phyloP scores from a whole-genome alignment of 495 filamentous ascomycete species.

The Daldinia caldariorum region DNA sequence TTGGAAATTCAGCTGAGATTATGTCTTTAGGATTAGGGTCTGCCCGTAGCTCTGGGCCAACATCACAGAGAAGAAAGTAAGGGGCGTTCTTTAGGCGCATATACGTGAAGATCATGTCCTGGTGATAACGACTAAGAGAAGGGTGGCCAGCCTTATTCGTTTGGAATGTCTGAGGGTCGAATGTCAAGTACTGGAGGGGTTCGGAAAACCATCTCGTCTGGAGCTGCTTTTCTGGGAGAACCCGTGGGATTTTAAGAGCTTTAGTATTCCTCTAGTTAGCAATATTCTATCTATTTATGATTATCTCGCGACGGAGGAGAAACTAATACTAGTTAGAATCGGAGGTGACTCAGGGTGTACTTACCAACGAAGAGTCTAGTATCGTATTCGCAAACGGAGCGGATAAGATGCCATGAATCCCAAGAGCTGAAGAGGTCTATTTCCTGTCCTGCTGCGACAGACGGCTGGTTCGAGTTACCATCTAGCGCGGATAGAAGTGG shows the following conservation, averaged over 20 bases:
- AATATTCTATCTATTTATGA: neutral
- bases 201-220: constrained; percentile 95
- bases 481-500: constrained; percentile 52
- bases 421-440: constrained; percentile 79
- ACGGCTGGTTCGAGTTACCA: constrained; percentile 35
- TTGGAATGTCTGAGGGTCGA: constrained; percentile 74
- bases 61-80: constrained; percentile 82
- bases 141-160: constrained; percentile 83
- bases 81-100: constrained; percentile 84
- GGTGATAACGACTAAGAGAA: constrained; percentile 82
- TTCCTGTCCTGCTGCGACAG: constrained; percentile 44
- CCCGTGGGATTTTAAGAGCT: constrained; percentile 84
- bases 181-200: constrained; percentile 80
- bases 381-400: constrained; percentile 87
- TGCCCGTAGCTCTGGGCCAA: constrained; percentile 66
- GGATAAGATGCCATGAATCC: constrained; percentile 93
- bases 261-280: constrained; percentile 14
- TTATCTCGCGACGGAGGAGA: neutral
- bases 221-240: constrained; percentile 75
- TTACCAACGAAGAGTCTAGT: constrained; percentile 85
- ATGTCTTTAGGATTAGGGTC: constrained; percentile 39
- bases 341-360: constrained; percentile 45
- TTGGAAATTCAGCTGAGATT: constrained; percentile 66
- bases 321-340: neutral
- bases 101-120: constrained; percentile 78